Base-by-base conservation (phyloP, 305 asterid genomes). In the Solanum hybrid region DNA sequence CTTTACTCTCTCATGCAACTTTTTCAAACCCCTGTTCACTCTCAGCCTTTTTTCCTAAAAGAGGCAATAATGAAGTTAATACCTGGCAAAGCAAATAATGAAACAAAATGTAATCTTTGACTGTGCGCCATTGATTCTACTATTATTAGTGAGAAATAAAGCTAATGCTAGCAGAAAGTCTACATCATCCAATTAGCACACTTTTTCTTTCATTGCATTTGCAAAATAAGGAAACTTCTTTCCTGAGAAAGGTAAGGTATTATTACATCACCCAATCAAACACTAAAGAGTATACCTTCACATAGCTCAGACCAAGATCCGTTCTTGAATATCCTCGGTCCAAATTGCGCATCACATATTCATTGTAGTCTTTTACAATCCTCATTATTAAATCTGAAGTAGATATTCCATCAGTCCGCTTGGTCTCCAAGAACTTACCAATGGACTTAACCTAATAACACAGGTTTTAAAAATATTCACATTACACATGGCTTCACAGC, bases 321-420 rank as follows among this genome's bases (percentile, higher is more conserved):
- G 94, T 93, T 80, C 96, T 94, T 13, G 96, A 86, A 89, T 95
- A 95, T 32, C 97, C 97, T 85, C 96, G 91, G 82, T 95, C 97
- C 92, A 95, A 92, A 89, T 94, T 95, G 75, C 96, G 96, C 95
- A 94, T 93, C 89, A 95, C 96, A 93, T 95, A 94, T 76, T 94
- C 94, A 71, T 95, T 95, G 90, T 95, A 95, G 88, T 95, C 96
- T 90, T 94, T 95, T 76, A 95, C 92, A 66, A 95, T 94, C 91
- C 97, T 90, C 95, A 93, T 94, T 38, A 95, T 94, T 38, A 95
- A 85, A 89, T 95, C 96, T 4, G 97, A 95, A 34, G 97, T 95
- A 17, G 96, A 95, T 82, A 95, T 94, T 86, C 97, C 96, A 3
- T 94, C 94, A 13, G 95, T 93, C 78, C 95, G 90, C 79, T 93